A percentile compares a stretch with the other conserved stretches of the same genome.
These are phyloP conservation scores for Favolaschia claudopus DNA, from an alignment of 768 basidiomycete species.

Conservation along the genomic window DNA sequence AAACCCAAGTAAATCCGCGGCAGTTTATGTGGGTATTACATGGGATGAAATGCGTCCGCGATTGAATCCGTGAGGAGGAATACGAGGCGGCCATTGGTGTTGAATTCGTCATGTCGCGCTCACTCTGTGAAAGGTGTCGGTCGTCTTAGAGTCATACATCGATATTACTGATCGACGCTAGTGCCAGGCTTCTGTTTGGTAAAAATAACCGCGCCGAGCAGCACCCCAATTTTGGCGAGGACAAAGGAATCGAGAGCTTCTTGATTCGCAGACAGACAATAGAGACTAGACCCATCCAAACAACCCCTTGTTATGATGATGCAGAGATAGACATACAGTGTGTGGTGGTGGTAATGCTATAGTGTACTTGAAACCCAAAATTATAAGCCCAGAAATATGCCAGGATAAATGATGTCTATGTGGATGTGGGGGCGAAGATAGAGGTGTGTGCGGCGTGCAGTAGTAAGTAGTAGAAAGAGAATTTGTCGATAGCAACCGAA, in stretches of 20 bases:
- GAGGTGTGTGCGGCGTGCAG: not conserved
- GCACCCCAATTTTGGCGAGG: not conserved
- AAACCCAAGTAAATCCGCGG: too few species aligned
- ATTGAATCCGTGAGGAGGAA: not conserved
- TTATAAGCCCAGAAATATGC: conserved; percentile 13
- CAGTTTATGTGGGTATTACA: too few species aligned
- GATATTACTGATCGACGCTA: conserved; percentile 9
- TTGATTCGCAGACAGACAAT: not conserved
- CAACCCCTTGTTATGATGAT: conserved; percentile 16
- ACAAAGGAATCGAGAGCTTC: not conserved
- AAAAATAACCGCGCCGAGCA: conserved; percentile 5
- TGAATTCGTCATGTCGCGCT: not conserved
- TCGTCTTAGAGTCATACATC: not conserved
- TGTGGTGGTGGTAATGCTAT: conserved; percentile 21
- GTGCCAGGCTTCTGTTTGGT: not conserved
- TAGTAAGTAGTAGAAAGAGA: not conserved
- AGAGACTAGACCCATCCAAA: conserved; percentile 5
- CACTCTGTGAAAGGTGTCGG: too few species aligned
- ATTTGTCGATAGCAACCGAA: conserved; percentile 15
- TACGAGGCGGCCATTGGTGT: not conserved
- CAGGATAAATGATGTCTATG: conserved; percentile 25
- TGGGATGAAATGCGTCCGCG: too few species aligned
- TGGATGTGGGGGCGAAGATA: not conserved
- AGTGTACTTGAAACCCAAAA: conserved; percentile 11
- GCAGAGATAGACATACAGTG: conserved; percentile 19